Base-by-base conservation (phyloP, 164 flowering plant genomes). In the Taxillus chinensis region DNA sequence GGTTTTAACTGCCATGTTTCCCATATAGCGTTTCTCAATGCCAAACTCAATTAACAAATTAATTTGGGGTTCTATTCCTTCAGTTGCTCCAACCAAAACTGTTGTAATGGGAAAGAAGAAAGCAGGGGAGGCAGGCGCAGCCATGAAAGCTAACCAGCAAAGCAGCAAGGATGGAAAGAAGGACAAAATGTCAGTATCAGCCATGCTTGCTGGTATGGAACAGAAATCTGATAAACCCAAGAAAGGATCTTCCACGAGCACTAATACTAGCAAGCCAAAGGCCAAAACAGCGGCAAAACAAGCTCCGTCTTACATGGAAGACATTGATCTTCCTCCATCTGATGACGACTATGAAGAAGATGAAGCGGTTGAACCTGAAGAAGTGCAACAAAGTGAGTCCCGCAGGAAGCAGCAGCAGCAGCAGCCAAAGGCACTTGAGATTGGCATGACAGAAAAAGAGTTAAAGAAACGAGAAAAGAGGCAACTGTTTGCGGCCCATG, bases 171-270 rank as follows among this genome's bases (percentile, higher is more conserved):
- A 81, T 49, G 83, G 70, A 4, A 80, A 76, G 64, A 80, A 78
- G 63, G 83, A 82, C 64, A 82, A 82, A 68, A 9, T 82, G 2
- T 87, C 95, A 0, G 88, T 87, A 43, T 78, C 87, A 13, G 90
- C 83, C 9, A 77, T 90, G 87, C 84, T 87, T 67, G 89, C 91
- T 7, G 82, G 71, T 78, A 89, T 89, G 96, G 92, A 85, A 50
- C 78, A 80, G 62, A 87, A 80, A 67, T 68, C 86, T 43, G 90
- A 84, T 13, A 86, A 82, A 55, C 69, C 89, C 5, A 82, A 76
- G 66, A 79, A 79, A 68, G 71, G 70, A 16, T 68, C 83, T 39
- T 74, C 85, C 7, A 14, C 42, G 8, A 52, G 56, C 49, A 49
- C 59, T 17, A 38, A 65, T 5, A 15, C 79, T 45, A 68, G 63